phyloP scores from a whole-genome alignment of 2,329 filamentous ascomycete species.

The Exophiala spinifera region DNA sequence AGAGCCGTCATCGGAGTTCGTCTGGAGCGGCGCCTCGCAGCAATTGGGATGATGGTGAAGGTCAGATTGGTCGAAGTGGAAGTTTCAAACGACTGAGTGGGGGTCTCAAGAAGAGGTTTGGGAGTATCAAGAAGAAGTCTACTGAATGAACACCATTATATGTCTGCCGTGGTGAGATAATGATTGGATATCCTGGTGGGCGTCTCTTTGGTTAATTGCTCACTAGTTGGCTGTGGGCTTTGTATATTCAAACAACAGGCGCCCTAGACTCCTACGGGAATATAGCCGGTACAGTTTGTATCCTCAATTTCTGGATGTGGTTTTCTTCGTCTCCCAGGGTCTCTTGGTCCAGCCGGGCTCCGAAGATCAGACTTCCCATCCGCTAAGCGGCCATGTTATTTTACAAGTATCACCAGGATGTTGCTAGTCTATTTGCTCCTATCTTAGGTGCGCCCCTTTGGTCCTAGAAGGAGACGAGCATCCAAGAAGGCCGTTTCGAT shows the following conservation, averaged over 20 bases:
- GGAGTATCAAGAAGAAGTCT: slow-evolving; percentile 26
- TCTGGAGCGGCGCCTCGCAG: slow-evolving; percentile 7
- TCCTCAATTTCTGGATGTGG: too few relatives aligned
- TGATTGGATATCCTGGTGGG: neutral
- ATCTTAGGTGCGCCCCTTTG: too few relatives aligned
- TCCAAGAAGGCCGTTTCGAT: too few relatives aligned
- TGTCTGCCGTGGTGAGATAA: neutral
- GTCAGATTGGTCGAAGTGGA: slow-evolving; percentile 16
- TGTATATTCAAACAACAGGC: neutral
- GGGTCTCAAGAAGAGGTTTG: slow-evolving; percentile 28
- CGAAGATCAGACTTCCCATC: too few relatives aligned
- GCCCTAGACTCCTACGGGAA: too few relatives aligned
- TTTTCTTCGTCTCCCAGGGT: too few relatives aligned
- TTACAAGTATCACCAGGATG: too few relatives aligned
- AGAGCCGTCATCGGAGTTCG: slow-evolving; percentile 12
- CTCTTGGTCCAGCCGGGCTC: too few relatives aligned
- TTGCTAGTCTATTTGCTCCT: too few relatives aligned
- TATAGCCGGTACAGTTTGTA: too few relatives aligned
- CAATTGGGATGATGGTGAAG: slow-evolving; percentile 18
- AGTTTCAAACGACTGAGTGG: slow-evolving; percentile 26
- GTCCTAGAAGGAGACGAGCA: too few relatives aligned
- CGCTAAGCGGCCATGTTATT: too few relatives aligned
- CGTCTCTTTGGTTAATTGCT: neutral
- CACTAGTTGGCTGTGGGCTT: neutral
- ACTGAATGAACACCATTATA: neutral